Evolutionary conservation across 208 protist species (phyloP), one percentile per base, ranked within the genome.

Genomic region (Acanthamoeba triangularis): DNA sequence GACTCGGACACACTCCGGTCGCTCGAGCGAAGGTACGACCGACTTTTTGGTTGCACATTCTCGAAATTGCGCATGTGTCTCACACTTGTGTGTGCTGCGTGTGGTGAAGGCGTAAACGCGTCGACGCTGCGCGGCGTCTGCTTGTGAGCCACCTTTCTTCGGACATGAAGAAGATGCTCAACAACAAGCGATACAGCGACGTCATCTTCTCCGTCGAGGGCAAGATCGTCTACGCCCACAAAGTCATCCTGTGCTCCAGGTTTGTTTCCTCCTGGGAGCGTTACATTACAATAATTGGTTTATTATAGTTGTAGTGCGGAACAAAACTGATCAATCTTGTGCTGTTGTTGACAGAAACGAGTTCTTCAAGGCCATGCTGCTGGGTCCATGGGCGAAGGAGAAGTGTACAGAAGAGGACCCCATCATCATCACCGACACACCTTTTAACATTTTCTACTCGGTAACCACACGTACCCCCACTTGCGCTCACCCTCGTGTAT

Each of bases 351-450:
- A 37, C 23, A 72, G 78, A 10, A 87, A 87, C 49, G 78, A 87
- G 49, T 87, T 87, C 78, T 87, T 87, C 78, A 87, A 87, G 78
- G 78, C 78, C 78, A 87, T 87, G 78, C 20, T 87, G 78, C 25
- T 87, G 78, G 78, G 78, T 37, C 78, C 78, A 28, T 87, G 78
- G 78, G 49, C 49, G 25, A 87, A 87, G 49, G 47, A 28, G 28
- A 37, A 41, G 11, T n/a, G 20, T 23, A 63, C 28, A 10, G 78
- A 87, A 25, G 47, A 61, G 7, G 78, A 87, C 49, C 78, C 78
- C 47, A 37, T 87, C 28, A 1, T 87, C 47, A 61, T 87, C 78
- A 37, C 49, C 78, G 78, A 87, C 78, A 61, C 47, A n/a, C 28
- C 49, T 14, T 87, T 63, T 10, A 5, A 41, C 78, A 87, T 87